Evolutionary conservation across 495 filamentous ascomycete genomes (phyloP).

Genomic region (Pseudotulostoma volvatum): DNA sequence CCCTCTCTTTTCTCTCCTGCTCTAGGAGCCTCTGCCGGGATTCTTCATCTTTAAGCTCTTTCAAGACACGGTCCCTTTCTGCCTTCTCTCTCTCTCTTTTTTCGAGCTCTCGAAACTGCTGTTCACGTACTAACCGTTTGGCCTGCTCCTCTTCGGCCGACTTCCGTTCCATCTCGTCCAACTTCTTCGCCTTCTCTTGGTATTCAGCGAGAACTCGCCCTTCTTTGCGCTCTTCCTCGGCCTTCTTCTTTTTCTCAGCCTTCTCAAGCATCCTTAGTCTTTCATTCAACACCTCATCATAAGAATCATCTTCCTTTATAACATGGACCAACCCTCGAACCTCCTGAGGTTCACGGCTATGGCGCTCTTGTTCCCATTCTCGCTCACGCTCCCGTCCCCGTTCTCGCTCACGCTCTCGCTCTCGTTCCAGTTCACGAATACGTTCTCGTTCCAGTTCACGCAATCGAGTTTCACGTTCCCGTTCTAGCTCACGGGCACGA

Average conservation of each 20-base stretch:
- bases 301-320: conserved; percentile 21
- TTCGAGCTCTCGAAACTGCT: conserved; percentile 10
- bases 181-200: conserved; percentile 14
- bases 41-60: conserved; percentile 19
- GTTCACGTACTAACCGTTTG: conserved; percentile 10
- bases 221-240: conserved; percentile 20
- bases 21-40: not conserved
- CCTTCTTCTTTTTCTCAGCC: conserved; percentile 17
- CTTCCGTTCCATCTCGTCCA: conserved; percentile 17
- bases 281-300: conserved; percentile 24
- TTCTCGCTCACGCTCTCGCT: too few relatives aligned
- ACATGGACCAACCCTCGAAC: too few relatives aligned
- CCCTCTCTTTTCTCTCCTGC: conserved; percentile 11
- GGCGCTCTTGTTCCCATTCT: too few relatives aligned
- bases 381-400: too few relatives aligned
- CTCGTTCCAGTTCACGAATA: too few relatives aligned
- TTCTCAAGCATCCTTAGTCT: conserved; percentile 17
- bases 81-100: conserved; percentile 16
- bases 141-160: conserved; percentile 17
- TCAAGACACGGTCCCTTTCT: conserved; percentile 15
- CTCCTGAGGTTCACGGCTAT: too few relatives aligned
- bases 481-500: too few relatives aligned
- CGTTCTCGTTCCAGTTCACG: conserved; percentile 3
- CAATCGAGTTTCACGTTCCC: too few relatives aligned
- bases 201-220: conserved; percentile 17